Conservation (phyloP, 2,329 filamentous ascomycete species). For the Drechslera avenae region DNA sequence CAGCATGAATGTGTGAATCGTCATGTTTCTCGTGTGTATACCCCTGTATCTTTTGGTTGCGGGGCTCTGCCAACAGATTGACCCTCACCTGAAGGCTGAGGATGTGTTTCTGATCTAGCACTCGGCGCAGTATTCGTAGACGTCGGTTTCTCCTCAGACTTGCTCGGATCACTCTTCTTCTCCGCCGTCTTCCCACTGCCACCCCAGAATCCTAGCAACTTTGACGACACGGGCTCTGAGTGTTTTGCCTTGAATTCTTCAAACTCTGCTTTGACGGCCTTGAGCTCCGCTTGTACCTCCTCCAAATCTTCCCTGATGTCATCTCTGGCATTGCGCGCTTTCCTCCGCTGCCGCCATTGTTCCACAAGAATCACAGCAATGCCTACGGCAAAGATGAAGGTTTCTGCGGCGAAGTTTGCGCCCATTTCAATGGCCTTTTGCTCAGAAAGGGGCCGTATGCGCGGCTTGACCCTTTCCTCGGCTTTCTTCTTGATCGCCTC, state of each 20-base stretch:
- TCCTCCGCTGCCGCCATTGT: slow-evolving; percentile 64
- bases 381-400: slow-evolving; percentile 69
- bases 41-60: background rate
- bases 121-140: slow-evolving; percentile 1
- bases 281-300: slow-evolving; percentile 59
- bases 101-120: background rate
- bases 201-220: slow-evolving; percentile 40
- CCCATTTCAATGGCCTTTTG: slow-evolving; percentile 71
- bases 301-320: slow-evolving; percentile 65
- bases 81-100: background rate
- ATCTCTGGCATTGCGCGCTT: slow-evolving; percentile 64
- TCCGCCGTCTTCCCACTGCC: slow-evolving; percentile 27
- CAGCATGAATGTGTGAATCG: background rate
- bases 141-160: slow-evolving; percentile 7
- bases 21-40: background rate
- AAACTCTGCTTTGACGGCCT: slow-evolving; percentile 47
- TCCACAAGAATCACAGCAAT: slow-evolving; percentile 67
- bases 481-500: slow-evolving; percentile 54
- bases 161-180: slow-evolving; percentile 23
- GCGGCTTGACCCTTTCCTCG: slow-evolving; percentile 52
- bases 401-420: slow-evolving; percentile 70
- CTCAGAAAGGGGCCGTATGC: slow-evolving; percentile 68
- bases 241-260: slow-evolving; percentile 48
- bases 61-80: background rate
- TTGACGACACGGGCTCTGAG: slow-evolving; percentile 31